Conservation (phyloP, 441 rosid species). For the Metrosideros polymorpha region DNA sequence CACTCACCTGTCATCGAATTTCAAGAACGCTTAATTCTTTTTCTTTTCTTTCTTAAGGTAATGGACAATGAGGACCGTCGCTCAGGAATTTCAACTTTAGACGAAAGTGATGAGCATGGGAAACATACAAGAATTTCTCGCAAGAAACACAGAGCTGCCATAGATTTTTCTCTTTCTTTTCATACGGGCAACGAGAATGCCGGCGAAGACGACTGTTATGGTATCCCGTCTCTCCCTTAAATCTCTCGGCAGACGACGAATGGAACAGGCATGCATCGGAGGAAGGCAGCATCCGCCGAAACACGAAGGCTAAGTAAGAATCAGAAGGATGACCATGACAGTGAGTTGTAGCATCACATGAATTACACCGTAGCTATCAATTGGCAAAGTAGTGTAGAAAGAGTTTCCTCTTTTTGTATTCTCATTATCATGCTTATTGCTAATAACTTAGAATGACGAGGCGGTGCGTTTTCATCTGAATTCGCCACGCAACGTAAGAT, state of each 20-base stretch:
- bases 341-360: not conserved
- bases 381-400: not conserved
- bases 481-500: not conserved
- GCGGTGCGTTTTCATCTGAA: not conserved
- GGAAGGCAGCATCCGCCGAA: not conserved
- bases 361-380: not conserved
- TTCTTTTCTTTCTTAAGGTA: not conserved
- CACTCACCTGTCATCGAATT: not conserved
- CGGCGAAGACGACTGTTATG: not conserved
- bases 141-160: not conserved
- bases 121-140: not conserved
- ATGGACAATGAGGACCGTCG: not conserved
- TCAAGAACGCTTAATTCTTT: not conserved
- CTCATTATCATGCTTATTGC: not conserved
- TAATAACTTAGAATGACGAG: not conserved
- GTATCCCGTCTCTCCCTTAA: not conserved
- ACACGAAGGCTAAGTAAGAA: not conserved
- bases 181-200: not conserved
- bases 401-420: not conserved
- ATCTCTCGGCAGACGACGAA: not conserved
- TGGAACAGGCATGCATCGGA: not conserved
- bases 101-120: not conserved
- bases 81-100: not conserved
- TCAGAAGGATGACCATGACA: not conserved
- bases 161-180: not conserved